Percentiles rank a stretch among this genome's conserved stretches.
Evolutionary conservation across 2,329 filamentous ascomycete genomes (phyloP).

Genomic region (Fusarium coffeatum): DNA sequence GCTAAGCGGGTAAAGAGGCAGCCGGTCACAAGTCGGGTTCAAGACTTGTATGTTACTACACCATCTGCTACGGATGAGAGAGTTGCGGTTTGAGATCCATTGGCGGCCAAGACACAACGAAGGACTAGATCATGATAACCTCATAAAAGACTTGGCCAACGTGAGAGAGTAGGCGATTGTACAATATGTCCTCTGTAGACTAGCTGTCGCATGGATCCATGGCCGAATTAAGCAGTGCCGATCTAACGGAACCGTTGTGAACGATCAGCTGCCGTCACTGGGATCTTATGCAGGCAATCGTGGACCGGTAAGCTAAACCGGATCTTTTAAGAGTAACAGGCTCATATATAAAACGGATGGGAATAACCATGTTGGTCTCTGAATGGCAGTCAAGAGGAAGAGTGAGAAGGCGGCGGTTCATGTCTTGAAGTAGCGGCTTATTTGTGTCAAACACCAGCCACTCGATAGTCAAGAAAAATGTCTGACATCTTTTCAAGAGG

Average conservation of each 20-base stretch:
- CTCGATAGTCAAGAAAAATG: constrained; percentile 8
- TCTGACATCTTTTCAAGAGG: constrained; percentile 21
- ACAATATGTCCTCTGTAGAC: neutral
- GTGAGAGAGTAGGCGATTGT: neutral
- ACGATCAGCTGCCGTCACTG: constrained; percentile 23
- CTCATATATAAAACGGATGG: neutral
- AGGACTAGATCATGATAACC: neutral
- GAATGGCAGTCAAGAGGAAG: neutral
- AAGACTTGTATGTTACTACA: constrained; percentile 3
- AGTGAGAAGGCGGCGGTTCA: neutral
- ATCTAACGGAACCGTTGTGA: constrained; percentile 28
- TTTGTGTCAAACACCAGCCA: constrained; percentile 24
- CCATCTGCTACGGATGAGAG: constrained; percentile 3
- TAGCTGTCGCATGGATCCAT: neutral
- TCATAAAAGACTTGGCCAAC: neutral
- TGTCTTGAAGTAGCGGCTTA: neutral
- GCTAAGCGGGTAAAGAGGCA: constrained; percentile 32
- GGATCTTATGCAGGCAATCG: constrained; percentile 37
- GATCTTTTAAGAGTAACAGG: constrained; percentile 1
- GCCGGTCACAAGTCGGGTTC: constrained; percentile 27
- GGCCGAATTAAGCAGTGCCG: constrained; percentile 29
- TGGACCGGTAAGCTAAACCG: constrained; percentile 3
- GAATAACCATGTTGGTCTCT: neutral
- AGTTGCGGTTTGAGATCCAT: constrained; percentile 15
- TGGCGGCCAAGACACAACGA: neutral